Conservation (phyloP, 805 yeast genomes). For the Kodamaea neixiangensis region DNA sequence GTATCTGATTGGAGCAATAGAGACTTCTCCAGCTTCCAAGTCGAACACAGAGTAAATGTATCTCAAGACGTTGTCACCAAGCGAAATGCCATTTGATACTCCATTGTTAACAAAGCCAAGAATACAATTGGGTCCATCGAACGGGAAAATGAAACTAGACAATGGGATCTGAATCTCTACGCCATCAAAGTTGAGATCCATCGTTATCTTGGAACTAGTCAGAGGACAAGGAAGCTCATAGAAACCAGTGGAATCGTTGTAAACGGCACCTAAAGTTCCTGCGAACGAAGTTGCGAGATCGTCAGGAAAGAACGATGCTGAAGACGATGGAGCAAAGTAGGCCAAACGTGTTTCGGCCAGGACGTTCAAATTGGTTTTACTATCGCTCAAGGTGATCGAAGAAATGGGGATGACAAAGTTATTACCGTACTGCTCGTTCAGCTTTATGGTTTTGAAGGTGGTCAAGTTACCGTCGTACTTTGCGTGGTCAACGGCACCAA, state of each 20-base stretch:
- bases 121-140: not conserved
- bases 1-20: constrained; percentile 39
- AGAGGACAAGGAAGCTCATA: not conserved
- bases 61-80: constrained; percentile 69
- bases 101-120: not conserved
- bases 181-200: not conserved
- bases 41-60: constrained; percentile 67
- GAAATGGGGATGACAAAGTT: not conserved
- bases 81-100: constrained; percentile 30
- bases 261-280: not conserved
- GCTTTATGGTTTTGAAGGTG: constrained; percentile 21
- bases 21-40: constrained; percentile 54
- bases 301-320: not conserved
- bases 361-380: not conserved
- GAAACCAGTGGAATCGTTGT: not conserved
- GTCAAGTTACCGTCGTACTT: constrained; percentile 54
- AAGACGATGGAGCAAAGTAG: not conserved
- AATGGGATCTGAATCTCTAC: constrained; percentile 17
- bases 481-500: constrained; percentile 71
- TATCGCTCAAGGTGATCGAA: no score
- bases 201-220: not conserved
- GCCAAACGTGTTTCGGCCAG: not conserved
- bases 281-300: not conserved
- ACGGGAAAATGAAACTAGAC: not conserved
- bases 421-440: constrained; percentile 7